Conservation (phyloP, 805 yeast genomes). For the Scheffersomyces amazonensis region DNA sequence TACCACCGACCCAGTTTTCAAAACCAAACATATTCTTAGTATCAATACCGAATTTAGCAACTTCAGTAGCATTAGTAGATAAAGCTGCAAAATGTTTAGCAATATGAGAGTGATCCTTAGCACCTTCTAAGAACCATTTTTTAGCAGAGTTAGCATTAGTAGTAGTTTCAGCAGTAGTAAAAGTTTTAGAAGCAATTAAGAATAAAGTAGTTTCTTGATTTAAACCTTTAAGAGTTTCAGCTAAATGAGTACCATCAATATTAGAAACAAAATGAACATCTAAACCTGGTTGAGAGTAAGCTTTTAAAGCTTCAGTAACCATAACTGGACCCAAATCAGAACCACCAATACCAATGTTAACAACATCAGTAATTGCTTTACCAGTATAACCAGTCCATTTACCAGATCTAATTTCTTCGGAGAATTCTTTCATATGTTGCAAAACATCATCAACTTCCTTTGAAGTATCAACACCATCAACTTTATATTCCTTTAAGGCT, state of each 20-base stretch:
- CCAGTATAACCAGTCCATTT: constrained; percentile 97
- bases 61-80: constrained; percentile 90
- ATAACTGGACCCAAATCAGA: constrained; percentile 98
- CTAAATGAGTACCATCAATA: constrained; percentile 97
- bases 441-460: constrained; percentile 90
- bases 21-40: constrained; percentile 98
- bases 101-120: constrained; percentile 66
- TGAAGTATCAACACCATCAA: constrained; percentile 86
- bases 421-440: constrained; percentile 95
- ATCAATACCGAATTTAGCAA: constrained; percentile 93
- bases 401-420: constrained; percentile 87
- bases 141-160: constrained; percentile 96
- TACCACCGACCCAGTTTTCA: constrained; percentile 99
- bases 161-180: constrained; percentile 97
- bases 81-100: constrained; percentile 98
- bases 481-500: constrained; percentile 76
- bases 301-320: constrained; percentile 98
- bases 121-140: constrained; percentile 81
- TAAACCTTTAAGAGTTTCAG: constrained; percentile 77
- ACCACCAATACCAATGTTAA: constrained; percentile 98
- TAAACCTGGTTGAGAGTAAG: constrained; percentile 73
- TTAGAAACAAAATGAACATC: constrained; percentile 92
- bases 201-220: constrained; percentile 91
- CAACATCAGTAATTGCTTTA: constrained; percentile 86
- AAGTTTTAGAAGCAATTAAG: constrained; percentile 93